A percentile compares a stretch with the other conserved stretches of the same genome.
These are phyloP conservation scores for Verticillium klebahnii DNA, from an alignment of 2,329 filamentous ascomycete genomes.

Conservation along the genomic window DNA sequence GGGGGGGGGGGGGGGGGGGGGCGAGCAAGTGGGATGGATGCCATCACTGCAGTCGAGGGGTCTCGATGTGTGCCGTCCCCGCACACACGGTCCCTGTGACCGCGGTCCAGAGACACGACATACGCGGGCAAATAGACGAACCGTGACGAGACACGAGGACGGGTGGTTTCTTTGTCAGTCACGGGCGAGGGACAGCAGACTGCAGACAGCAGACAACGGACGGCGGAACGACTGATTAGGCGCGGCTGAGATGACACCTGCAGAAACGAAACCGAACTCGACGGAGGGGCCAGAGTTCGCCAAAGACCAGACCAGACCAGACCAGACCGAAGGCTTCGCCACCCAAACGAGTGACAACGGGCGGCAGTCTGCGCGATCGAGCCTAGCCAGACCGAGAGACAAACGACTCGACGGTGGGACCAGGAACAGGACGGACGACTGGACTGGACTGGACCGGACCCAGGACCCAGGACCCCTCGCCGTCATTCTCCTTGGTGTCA, in stretches of 20 bases:
- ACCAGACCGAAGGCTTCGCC: too few species aligned
- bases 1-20: too few species aligned
- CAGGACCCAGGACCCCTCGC: too few species aligned
- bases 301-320: too few species aligned
- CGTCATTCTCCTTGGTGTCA: neutral
- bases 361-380: neutral
- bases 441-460: too few species aligned
- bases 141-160: neutral
- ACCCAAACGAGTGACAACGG: too few species aligned
- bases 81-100: neutral
- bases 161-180: too few species aligned
- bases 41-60: neutral
- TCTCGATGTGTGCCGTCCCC: neutral
- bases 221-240: neutral
- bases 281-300: too few species aligned
- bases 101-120: neutral
- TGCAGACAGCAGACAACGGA: neutral
- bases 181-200: too few species aligned
- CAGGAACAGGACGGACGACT: neutral
- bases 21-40: neutral
- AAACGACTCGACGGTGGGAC: neutral
- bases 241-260: neutral
- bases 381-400: neutral
- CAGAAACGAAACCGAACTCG: neutral
- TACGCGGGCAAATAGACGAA: neutral